These are phyloP conservation scores for Fusarium siculi DNA, from an alignment of 2,329 filamentous ascomycete genomes.

Conservation along the genomic window DNA sequence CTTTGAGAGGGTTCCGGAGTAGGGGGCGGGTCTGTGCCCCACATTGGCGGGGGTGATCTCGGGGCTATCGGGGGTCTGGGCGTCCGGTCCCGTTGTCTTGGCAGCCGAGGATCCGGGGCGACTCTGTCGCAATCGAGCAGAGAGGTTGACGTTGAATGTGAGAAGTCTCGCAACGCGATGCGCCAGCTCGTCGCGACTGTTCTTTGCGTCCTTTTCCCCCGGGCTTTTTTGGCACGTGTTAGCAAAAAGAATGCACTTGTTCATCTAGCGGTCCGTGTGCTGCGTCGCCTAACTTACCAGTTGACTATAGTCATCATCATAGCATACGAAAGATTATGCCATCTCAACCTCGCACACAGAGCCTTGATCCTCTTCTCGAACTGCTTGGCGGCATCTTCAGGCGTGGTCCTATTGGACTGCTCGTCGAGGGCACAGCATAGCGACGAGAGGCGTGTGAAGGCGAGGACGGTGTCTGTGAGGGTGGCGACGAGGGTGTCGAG, in stretches of 20 bases:
- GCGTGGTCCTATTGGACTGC: constrained; percentile 30
- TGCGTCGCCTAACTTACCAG: constrained; percentile 43
- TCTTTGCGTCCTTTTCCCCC: constrained; percentile 50
- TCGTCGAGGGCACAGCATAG: constrained; percentile 44
- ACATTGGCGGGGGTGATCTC: constrained; percentile 34
- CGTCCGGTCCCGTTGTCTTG: constrained; percentile 23
- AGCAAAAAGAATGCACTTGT: background rate
- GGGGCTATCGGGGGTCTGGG: constrained; percentile 22
- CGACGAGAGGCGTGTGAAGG: constrained; percentile 48
- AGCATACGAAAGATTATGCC: constrained; percentile 53
- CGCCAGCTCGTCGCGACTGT: constrained; percentile 49
- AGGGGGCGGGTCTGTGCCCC: constrained; percentile 34
- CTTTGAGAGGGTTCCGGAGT: constrained; percentile 48
- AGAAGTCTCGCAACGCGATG: constrained; percentile 49
- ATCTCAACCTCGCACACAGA: constrained; percentile 49
- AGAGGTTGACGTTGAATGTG: constrained; percentile 49
- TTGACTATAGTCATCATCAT: constrained; percentile 55
- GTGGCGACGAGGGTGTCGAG: constrained; percentile 50
- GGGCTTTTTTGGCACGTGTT: constrained; percentile 38
- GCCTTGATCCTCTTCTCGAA: constrained; percentile 44
- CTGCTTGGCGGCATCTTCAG: constrained; percentile 29
- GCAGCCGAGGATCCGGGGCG: constrained; percentile 32
- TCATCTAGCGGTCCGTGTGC: constrained; percentile 11
- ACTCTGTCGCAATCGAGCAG: constrained; percentile 48
- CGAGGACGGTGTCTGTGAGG: constrained; percentile 51